Evolutionary conservation across 139 green algal genomes (phyloP), one percentile per base, ranked within the genome.

Genomic region (Tetradesmus obliquus): DNA sequence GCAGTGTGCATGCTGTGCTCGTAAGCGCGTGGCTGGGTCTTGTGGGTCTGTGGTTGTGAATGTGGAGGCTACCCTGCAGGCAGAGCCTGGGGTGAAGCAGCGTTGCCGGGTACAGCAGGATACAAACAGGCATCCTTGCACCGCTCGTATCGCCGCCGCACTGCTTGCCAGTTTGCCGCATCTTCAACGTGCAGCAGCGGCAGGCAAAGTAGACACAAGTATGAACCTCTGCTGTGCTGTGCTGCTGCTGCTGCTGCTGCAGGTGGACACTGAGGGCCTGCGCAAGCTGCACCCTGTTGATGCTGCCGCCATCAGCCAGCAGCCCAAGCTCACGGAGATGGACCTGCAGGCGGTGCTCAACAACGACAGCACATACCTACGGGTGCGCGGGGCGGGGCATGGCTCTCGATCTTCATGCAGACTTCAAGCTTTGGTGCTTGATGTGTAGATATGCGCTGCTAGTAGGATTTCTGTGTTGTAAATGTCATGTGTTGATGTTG

Each of bases 301-400:
- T 45, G 71, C 72, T 12, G 83, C 71, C 2, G 32, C 24, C 19
- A 87, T 92, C 69, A 66, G 83, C 32, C n/a, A 66, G 24, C 71
- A 90, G 55, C 10, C 3, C 12, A 69, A 83, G 83, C 83, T 92
- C 2, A 91, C 66, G 79, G 93, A 95, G 74, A 71, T 86, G 83
- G 90, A 92, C n/a, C 19, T 92, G 3, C 2, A 62, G 84, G 90
- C 90, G 2, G 71, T 87, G 22, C 22, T 90, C 53, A 81, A 84
- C 24, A 90, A 90, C 53, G 90, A 92, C 84, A 84, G 60, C 84
- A 92, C 89, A 8, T 92, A 89, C 58, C 53, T 88, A 8, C 58
- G 82, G 89, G 88, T 87, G 57, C 2, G 74, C 53, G 6, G 81
- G 53, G 66, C 22, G 13, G 1, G 22, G 13, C 76, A 51, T 45